These are phyloP conservation scores for Ensete glaucum DNA, from an alignment of 176 grass and related monocot genomes.

Conservation along the genomic window DNA sequence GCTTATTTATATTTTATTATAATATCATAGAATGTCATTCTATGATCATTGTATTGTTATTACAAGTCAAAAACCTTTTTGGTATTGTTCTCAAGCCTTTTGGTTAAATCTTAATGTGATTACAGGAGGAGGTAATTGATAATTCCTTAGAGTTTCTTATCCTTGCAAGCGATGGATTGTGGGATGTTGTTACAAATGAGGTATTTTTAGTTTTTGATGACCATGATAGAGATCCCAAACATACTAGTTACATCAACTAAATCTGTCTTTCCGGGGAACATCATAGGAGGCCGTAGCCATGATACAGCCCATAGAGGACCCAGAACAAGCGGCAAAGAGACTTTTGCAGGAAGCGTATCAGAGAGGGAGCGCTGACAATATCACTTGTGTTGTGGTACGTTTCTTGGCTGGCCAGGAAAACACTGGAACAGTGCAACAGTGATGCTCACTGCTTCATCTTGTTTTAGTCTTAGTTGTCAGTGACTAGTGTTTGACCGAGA, in stretches of 20 bases:
- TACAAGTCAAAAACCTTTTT: not conserved
- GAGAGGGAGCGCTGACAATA: conserved; percentile 72
- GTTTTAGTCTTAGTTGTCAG: no score
- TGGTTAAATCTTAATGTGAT: not conserved
- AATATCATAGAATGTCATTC: not conserved
- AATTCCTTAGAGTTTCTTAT: conserved; percentile 83
- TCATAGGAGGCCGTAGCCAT: conserved; percentile 67
- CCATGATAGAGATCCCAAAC: not conserved
- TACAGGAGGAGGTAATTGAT: conserved; percentile 69
- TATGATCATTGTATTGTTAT: conserved; percentile 9
- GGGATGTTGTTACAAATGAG: conserved; percentile 84
- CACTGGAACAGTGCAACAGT: not conserved
- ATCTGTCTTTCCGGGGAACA: not conserved
- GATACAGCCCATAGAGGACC: conserved; percentile 56
- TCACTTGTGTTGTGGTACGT: conserved; percentile 73
- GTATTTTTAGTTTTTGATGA: conserved; percentile 6
- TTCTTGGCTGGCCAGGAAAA: conserved; percentile 21
- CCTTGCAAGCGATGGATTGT: conserved; percentile 79
- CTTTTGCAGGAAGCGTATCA: conserved; percentile 53
- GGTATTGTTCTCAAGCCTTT: no score
- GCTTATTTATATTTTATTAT: conserved; percentile 5
- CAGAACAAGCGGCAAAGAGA: conserved; percentile 63
- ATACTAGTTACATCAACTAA: not conserved
- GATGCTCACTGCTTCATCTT: no score
- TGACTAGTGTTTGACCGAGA: no score